Evolutionary conservation across 495 filamentous ascomycete genomes (phyloP).

Genomic region (Penicillium chermesinum): DNA sequence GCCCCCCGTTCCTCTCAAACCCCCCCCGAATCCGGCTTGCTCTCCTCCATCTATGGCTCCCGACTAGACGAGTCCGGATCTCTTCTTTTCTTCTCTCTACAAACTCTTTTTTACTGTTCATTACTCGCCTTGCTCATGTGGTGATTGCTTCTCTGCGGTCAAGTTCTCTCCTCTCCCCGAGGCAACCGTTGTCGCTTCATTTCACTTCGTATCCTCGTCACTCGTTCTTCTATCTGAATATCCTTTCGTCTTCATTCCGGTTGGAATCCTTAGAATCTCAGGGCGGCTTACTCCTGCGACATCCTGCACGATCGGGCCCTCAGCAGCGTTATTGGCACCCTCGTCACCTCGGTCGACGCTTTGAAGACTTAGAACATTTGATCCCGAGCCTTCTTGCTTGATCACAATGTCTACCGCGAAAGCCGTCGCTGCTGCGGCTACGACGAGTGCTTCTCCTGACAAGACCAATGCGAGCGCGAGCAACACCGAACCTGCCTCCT

Average conservation of each 20-base stretch:
- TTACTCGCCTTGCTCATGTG: slow-evolving; percentile 1
- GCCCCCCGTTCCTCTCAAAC: slow-evolving; percentile 53
- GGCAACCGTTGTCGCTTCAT: neutral
- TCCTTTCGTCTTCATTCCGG: neutral
- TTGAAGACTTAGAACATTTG: neutral
- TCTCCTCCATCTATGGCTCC: slow-evolving; percentile 65
- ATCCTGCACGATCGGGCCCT: neutral
- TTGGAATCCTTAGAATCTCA: neutral
- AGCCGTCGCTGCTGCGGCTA: neutral
- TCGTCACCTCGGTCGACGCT: neutral
- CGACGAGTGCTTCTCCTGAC: neutral
- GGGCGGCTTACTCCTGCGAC: neutral
- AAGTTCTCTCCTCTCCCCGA: neutral
- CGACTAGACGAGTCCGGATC: slow-evolving; percentile 30
- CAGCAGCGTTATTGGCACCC: neutral
- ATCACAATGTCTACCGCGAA: slow-evolving; percentile 4
- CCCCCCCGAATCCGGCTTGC: slow-evolving; percentile 39
- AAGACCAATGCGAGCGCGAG: slow-evolving; percentile 11
- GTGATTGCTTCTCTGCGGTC: slow-evolving; percentile 2
- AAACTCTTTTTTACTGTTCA: neutral
- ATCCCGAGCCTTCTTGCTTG: neutral
- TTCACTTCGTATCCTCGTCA: slow-evolving; percentile 1
- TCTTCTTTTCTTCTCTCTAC: slow-evolving; percentile 7
- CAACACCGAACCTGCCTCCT: slow-evolving; percentile 10
- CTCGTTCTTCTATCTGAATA: slow-evolving; percentile 11